phyloP scores from a whole-genome alignment of 176 grass and related monocot species.

The Urochloa ruziziensis region DNA sequence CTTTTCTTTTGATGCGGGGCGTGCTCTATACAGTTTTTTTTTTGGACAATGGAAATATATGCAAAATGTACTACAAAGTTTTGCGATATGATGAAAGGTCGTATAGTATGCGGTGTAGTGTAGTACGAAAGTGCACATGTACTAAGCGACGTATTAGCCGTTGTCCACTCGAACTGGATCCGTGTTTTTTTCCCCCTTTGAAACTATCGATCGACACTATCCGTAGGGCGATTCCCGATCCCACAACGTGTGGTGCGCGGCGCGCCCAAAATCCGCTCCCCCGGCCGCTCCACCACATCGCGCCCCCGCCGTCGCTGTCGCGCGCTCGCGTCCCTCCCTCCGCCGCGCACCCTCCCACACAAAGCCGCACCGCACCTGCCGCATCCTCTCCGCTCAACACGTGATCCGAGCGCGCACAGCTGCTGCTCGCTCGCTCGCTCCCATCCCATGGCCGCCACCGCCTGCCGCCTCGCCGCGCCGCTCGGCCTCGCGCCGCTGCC shows the following conservation, averaged over 20 bases:
- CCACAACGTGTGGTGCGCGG: conserved; percentile 39
- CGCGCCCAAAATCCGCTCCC: conserved; percentile 15
- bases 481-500: conserved; percentile 25
- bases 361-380: neutral
- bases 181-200: too few species aligned
- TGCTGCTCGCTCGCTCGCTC: too few species aligned
- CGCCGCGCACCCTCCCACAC: neutral
- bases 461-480: conserved; percentile 33
- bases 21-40: neutral
- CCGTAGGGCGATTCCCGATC: conserved; percentile 20
- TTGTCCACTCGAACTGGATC: neutral
- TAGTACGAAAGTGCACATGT: neutral
- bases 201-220: conserved; percentile 5
- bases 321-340: neutral
- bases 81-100: neutral
- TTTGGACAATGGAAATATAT: too few species aligned
- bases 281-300: conserved; percentile 21
- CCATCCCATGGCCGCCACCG: conserved; percentile 33
- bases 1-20: neutral
- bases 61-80: neutral
- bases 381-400: neutral
- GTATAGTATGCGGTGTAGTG: neutral
- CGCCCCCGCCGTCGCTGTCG: neutral
- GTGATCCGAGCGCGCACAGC: neutral
- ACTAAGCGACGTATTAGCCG: neutral